These are phyloP conservation scores for Noccaea caerulescens DNA, from an alignment of 345 rosid species.

Conservation along the genomic window DNA sequence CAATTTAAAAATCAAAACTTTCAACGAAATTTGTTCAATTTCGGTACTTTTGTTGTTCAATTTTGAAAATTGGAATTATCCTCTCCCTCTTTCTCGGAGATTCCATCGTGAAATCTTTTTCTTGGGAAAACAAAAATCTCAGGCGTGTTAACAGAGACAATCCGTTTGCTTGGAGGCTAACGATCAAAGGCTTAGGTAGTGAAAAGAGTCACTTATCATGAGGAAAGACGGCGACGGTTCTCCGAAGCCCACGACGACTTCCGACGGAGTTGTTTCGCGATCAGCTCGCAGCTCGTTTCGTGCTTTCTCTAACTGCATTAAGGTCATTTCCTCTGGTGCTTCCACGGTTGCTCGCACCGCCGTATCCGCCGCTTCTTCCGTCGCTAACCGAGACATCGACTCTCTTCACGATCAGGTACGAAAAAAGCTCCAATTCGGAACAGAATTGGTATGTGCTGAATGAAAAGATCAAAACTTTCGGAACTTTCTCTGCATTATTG, in stretches of 20 bases:
- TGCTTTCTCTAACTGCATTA: slow-evolving; percentile 71
- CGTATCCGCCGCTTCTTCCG: slow-evolving; percentile 73
- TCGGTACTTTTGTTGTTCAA: not conserved
- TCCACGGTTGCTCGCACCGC: slow-evolving; percentile 91
- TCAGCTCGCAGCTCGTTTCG: slow-evolving; percentile 80
- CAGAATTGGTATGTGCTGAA: not conserved
- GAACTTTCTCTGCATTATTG: not conserved
- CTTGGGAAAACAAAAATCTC: not conserved
- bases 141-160: slow-evolving; percentile 1
- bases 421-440: not conserved
- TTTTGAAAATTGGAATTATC: not conserved
- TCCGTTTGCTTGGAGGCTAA: slow-evolving; percentile 19
- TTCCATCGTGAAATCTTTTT: slow-evolving; percentile 25
- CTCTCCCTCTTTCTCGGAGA: slow-evolving; percentile 18
- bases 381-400: slow-evolving; percentile 68
- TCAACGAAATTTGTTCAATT: slow-evolving; percentile 17
- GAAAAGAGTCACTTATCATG: slow-evolving; percentile 49
- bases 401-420: slow-evolving; percentile 72
- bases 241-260: slow-evolving; percentile 43
- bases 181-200: slow-evolving; percentile 17
- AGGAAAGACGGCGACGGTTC: slow-evolving; percentile 65
- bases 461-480: not conserved
- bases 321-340: slow-evolving; percentile 87
- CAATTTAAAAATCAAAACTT: not conserved
- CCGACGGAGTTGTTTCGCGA: slow-evolving; percentile 50